Evolutionary conservation across 2,329 filamentous ascomycete species (phyloP), one percentile per base, ranked within the genome.

Genomic region (Fusarium caatingaense): DNA sequence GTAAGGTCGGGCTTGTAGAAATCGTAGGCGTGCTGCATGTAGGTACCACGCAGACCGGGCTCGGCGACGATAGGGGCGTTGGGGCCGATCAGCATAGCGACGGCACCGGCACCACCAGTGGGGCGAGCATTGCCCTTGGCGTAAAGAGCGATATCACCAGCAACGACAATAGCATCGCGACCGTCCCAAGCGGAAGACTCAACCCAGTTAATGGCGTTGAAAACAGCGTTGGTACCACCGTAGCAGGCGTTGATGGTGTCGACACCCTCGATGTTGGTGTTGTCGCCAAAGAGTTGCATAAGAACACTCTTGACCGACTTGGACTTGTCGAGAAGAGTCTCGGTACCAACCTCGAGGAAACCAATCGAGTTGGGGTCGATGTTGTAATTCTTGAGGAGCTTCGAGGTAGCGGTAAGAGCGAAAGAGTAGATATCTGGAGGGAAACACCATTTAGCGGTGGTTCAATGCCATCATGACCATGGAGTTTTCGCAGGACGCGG

Each of bases 1-100:
- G 92, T 92, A 72, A 95, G 85, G 81, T 95, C 92, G 76, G 92
- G 92, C 89, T 95, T 95, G 89, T 93, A 95, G 81, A 95, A 95
- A 81, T 95, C 92, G 82, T 95, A 96, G 75, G 90, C 91, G 83
- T 95, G 92, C 80, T 90, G 86, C 89, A 94, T 91, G 85, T 93
- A 93, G 76, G 86, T 90, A 78, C 91, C 92, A 77, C 92, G 90
- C 78, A 94, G 88, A 78, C 93, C 93, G 54, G 92, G 89, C 83
- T 95, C 92, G 71, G 92, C 84, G 66, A 91, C 91, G 69, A 95
- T 83, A 59, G 92, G 92, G 55, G 92, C 92, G 78, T 94, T 84
- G 62, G 92, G 92, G 59, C 92, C 92, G 74, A 95, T 87, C 73
- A 95, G 84, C 85, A 95, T 87, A 77, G 92, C 92, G 65, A 95